phyloP scores from a whole-genome alignment of 1,284 basidiomycete genomes.

The Austropuccinia psidii region DNA sequence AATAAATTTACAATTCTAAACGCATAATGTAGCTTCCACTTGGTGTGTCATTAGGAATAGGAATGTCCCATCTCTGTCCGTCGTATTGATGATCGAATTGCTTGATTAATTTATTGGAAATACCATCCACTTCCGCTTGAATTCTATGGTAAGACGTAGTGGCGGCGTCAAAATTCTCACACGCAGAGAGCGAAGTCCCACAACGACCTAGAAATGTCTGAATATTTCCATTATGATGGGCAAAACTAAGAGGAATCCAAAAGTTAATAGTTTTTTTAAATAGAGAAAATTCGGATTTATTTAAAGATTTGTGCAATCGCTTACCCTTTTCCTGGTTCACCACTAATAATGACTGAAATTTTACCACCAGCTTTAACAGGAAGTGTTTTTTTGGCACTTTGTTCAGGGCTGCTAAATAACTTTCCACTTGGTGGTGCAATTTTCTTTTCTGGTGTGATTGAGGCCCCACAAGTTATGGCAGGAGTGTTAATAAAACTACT shows the following conservation, averaged over 20 bases:
- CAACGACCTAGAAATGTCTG: constrained; percentile 29
- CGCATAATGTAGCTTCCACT: constrained; percentile 32
- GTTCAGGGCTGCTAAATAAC: constrained; percentile 23
- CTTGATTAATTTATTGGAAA: constrained; percentile 19
- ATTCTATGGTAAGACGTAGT: constrained; percentile 12
- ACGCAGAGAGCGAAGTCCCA: constrained; percentile 7
- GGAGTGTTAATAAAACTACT: constrained; percentile 25
- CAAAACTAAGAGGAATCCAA: background rate
- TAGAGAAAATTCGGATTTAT: background rate
- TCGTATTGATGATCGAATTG: constrained; percentile 13
- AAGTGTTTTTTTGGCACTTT: constrained; percentile 30
- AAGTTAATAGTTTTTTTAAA: background rate
- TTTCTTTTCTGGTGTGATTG: constrained; percentile 15
- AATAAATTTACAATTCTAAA: constrained; percentile 18
- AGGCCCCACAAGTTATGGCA: constrained; percentile 24
- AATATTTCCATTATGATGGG: constrained; percentile 19
- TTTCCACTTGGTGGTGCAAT: constrained; percentile 17
- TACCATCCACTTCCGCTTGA: constrained; percentile 23
- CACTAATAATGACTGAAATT: constrained; percentile 5
- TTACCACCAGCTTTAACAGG: constrained; percentile 22
- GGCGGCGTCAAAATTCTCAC: constrained; percentile 29
- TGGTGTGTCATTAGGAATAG: constrained; percentile 23
- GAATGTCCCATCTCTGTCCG: constrained; percentile 22
- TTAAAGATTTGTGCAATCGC: background rate
- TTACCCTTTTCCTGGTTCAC: constrained; percentile 32